phyloP scores from a whole-genome alignment of 108 stramenopile species.

The Nitzschia putrida region DNA sequence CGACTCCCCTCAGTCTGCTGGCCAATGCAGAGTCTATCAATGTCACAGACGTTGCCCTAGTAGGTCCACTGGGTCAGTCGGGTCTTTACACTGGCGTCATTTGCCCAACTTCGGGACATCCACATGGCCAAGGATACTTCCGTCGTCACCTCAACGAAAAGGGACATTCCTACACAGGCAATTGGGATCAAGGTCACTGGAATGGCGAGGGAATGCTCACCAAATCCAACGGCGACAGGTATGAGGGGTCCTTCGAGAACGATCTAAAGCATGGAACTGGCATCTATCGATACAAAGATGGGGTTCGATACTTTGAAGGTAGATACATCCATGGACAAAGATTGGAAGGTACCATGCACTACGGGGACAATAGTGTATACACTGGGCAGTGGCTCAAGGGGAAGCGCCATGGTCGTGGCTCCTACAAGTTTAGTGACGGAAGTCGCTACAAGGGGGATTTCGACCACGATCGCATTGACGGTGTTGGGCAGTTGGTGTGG shows the following conservation, averaged over 20 bases:
- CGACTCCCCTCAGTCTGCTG: too few relatives aligned
- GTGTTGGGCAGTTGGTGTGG: conserved; percentile 25
- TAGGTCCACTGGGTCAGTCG: not conserved
- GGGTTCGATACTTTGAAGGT: conserved; percentile 20
- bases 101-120: conserved; percentile 9
- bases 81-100: conserved; percentile 18
- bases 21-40: not conserved
- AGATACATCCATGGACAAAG: conserved; percentile 18
- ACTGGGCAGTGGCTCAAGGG: conserved; percentile 84
- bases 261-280: conserved; percentile 72
- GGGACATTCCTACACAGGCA: conserved; percentile 15
- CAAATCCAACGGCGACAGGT: conserved; percentile 38
- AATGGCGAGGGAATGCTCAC: conserved; percentile 11
- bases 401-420: conserved; percentile 63
- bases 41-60: conserved; percentile 1
- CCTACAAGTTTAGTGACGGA: conserved; percentile 69
- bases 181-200: conserved; percentile 34
- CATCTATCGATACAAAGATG: conserved; percentile 56
- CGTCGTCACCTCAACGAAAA: not conserved
- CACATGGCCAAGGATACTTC: conserved; percentile 20
- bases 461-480: conserved; percentile 23
- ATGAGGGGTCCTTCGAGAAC: conserved; percentile 76
- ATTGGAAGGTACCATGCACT: conserved; percentile 26
- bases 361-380: conserved; percentile 55
- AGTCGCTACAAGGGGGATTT: conserved; percentile 64